Percentiles rank a stretch among this genome's conserved stretches.
These are phyloP conservation scores for Lecanicillium sp. DNA, from an alignment of 2,329 filamentous ascomycete species.

Conservation along the genomic window DNA sequence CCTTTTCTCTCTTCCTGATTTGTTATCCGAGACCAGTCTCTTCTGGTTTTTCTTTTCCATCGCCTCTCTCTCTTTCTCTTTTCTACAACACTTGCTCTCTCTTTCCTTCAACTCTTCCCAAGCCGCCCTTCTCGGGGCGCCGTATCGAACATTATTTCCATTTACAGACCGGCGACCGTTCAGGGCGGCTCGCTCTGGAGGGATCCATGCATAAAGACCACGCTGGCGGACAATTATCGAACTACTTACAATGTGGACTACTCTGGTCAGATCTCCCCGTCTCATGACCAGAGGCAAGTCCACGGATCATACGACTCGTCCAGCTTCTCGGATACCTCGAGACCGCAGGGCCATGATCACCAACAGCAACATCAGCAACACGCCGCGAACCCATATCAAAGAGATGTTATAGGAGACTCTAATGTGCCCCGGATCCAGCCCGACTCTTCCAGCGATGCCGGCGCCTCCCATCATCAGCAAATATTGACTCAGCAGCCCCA, in stretches of 20 bases:
- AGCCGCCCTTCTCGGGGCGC: slow-evolving; percentile 48
- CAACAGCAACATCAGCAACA: slow-evolving; percentile 20
- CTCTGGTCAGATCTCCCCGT: slow-evolving; percentile 60
- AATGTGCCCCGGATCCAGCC: slow-evolving; percentile 10
- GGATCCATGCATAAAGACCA: slow-evolving; percentile 66
- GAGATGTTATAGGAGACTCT: slow-evolving; percentile 9
- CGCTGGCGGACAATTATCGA: slow-evolving; percentile 70
- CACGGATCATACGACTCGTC: slow-evolving; percentile 56
- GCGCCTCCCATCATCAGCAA: slow-evolving; percentile 4
- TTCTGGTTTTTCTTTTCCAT: slow-evolving; percentile 1
- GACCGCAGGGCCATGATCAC: slow-evolving; percentile 25
- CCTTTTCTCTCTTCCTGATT: neutral
- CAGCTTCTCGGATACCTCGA: slow-evolving; percentile 29
- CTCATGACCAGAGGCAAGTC: slow-evolving; percentile 58
- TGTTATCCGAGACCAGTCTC: slow-evolving; percentile 1
- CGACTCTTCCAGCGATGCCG: slow-evolving; percentile 1
- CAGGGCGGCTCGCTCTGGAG: slow-evolving; percentile 72
- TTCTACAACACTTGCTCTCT: neutral
- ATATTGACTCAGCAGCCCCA: slow-evolving; percentile 13
- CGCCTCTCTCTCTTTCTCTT: neutral
- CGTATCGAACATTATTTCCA: slow-evolving; percentile 50
- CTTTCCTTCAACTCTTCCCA: slow-evolving; percentile 10
- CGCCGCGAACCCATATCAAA: slow-evolving; percentile 4
- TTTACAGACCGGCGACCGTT: slow-evolving; percentile 61
- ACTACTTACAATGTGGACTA: slow-evolving; percentile 71